phyloP scores from a whole-genome alignment of 2,329 filamentous ascomycete species.

The Aspergillus brasiliensis region DNA sequence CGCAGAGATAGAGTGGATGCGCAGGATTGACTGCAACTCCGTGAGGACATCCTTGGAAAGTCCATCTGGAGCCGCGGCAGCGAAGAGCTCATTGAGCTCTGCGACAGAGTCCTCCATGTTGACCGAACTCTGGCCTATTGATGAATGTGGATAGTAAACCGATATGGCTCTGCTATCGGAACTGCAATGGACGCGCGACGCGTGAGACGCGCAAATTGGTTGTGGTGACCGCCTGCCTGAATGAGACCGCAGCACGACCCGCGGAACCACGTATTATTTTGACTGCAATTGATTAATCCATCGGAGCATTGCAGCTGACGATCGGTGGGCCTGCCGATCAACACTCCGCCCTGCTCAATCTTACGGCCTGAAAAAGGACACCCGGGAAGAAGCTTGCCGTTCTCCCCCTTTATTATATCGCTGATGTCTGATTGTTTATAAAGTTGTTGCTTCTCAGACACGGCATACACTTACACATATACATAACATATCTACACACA shows the following conservation, averaged over 20 bases:
- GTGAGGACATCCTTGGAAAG: conserved; percentile 76
- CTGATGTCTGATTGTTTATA: not conserved
- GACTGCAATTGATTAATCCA: not conserved
- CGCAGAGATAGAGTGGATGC: conserved; percentile 74
- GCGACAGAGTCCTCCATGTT: conserved; percentile 53
- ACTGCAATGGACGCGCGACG: not conserved
- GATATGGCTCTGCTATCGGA: not conserved
- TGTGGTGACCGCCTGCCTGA: not conserved
- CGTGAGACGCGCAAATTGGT: not conserved
- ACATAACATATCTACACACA: not conserved
- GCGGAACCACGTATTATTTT: not conserved
- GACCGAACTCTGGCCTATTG: not conserved
- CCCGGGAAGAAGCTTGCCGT: not conserved
- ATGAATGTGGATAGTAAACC: not conserved
- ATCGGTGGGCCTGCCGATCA: conserved; percentile 23
- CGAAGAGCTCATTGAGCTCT: conserved; percentile 64
- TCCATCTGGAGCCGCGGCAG: conserved; percentile 53
- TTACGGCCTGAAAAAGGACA: not conserved
- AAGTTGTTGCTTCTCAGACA: not conserved
- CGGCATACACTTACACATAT: not conserved
- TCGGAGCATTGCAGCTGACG: not conserved
- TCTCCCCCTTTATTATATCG: not conserved
- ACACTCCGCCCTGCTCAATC: conserved; percentile 6
- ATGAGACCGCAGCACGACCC: not conserved
- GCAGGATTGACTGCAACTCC: conserved; percentile 84